Evolutionary conservation across 2,329 filamentous ascomycete genomes (phyloP), one percentile per base, ranked within the genome.

Genomic region (Amauroascus verrucosus): DNA sequence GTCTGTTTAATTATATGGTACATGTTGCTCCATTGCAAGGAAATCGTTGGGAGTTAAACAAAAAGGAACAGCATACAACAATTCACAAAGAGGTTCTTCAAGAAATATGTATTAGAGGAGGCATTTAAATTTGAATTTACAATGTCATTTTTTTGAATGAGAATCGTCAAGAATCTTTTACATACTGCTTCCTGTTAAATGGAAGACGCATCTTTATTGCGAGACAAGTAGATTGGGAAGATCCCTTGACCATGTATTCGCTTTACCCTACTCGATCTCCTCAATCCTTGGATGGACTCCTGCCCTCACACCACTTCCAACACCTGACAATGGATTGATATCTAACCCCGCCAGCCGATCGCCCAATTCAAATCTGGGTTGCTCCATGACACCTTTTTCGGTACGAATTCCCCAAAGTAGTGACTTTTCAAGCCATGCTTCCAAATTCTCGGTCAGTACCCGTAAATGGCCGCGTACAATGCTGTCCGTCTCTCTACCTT

Each of bases 401-500:
- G 58, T 56, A 7, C 64, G 64, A 51, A 72, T 67, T 0, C 67
- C 69, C 65, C 66, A 69, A 47, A 73, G 51, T 44, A 73, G 53
- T 9, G 66, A 66, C 58, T 71, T 73, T 58, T 72, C 68, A 52
- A 69, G 53, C 71, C 70, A 73, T 9, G 67, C 66, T 58, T 73
- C 70, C 32, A 72, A 54, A 48, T 65, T 72, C 59, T 72, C 70
- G 26, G 70, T 65, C 51, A 73, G 53, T 22, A 62, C 63, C 1
- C 67, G 65, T 14, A 72, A 57, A 61, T 73, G 69, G 0, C 68
- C 70, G 22, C 69, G 64, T 6, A 70, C 67, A 56, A 72, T 66
- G 2, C 44, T 53, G 53, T 73, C 71, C 6, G 61, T 64, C 48
- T 73, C 71, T 11, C 58, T 61, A 26, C 61, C 64, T 52, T 72